Percentiles rank a stretch among this genome's conserved stretches.
Conservation (phyloP, 2,329 filamentous ascomycete genomes). For the Fusarium anthophilum region DNA sequence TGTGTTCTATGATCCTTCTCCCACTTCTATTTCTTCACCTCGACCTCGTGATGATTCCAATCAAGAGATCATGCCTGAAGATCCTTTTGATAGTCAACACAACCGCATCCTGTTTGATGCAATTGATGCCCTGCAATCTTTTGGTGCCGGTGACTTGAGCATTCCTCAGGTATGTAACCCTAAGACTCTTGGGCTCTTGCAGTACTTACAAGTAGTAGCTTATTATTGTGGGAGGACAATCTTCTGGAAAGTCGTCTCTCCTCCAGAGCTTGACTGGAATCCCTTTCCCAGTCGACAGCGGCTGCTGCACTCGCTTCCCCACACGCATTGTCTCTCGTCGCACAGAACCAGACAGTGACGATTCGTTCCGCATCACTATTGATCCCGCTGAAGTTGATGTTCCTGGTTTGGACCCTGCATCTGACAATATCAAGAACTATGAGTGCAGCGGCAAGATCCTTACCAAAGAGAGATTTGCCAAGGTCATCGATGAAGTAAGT, state of each 20-base stretch:
- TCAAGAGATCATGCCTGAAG: constrained; percentile 30
- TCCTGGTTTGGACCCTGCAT: constrained; percentile 30
- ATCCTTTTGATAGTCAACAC: constrained; percentile 48
- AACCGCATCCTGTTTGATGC: constrained; percentile 50
- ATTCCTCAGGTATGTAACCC: constrained; percentile 46
- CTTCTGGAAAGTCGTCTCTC: constrained; percentile 51
- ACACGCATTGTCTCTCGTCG: constrained; percentile 50
- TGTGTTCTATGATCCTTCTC: constrained; percentile 1
- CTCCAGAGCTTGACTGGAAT: constrained; percentile 50
- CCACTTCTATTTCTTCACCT: not conserved
- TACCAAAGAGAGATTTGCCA: constrained; percentile 42
- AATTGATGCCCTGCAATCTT: constrained; percentile 49
- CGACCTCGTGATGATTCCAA: not conserved
- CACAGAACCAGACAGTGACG: constrained; percentile 41
- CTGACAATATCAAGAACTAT: constrained; percentile 35
- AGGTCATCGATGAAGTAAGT: constrained; percentile 45
- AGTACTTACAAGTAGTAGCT: constrained; percentile 36
- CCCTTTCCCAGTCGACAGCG: constrained; percentile 47
- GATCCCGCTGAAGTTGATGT: constrained; percentile 39
- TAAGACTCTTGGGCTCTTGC: too few relatives aligned
- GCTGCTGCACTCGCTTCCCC: constrained; percentile 50
- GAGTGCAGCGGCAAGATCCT: constrained; percentile 35
- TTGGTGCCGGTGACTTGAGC: constrained; percentile 44
- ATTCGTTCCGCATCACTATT: constrained; percentile 47
- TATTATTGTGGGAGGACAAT: constrained; percentile 51